phyloP scores from a whole-genome alignment of 2,329 filamentous ascomycete species.

The Biscogniauxia sp. region DNA sequence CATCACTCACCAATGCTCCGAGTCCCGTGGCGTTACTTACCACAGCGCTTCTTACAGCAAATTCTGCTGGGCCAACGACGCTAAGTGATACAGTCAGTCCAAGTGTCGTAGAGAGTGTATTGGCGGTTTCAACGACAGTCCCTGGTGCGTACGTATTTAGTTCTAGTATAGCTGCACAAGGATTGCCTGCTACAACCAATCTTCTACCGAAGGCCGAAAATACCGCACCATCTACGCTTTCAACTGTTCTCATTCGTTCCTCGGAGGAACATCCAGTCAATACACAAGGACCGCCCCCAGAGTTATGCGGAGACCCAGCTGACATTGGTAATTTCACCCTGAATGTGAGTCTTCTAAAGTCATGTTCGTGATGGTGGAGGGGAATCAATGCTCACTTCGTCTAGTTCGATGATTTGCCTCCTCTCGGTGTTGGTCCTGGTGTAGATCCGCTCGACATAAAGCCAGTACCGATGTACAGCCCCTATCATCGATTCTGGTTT shows the following conservation, averaged over 20 bases:
- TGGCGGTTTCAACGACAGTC: slow-evolving; percentile 7
- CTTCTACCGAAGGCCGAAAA: neutral
- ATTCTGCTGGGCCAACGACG: neutral
- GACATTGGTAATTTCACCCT: slow-evolving; percentile 29
- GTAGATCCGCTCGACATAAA: slow-evolving; percentile 14
- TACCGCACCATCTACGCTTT: slow-evolving; percentile 23
- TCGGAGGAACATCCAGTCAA: slow-evolving; percentile 7
- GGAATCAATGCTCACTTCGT: slow-evolving; percentile 7
- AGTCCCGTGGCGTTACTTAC: too few relatives aligned
- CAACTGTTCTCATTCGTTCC: slow-evolving; percentile 24
- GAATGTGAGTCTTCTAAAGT: slow-evolving; percentile 21
- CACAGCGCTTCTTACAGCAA: neutral
- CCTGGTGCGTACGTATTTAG: slow-evolving; percentile 26
- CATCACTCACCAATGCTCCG: neutral
- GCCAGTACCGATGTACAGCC: slow-evolving; percentile 26
- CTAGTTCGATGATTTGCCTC: slow-evolving; percentile 29
- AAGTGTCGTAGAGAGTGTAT: slow-evolving; percentile 7
- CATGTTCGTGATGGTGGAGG: too few relatives aligned
- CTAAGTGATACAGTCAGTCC: slow-evolving; percentile 6
- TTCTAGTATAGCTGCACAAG: slow-evolving; percentile 11
- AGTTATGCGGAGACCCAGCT: slow-evolving; percentile 23
- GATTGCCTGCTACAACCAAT: slow-evolving; percentile 10
- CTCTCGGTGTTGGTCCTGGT: slow-evolving; percentile 12
- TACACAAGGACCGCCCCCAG: slow-evolving; percentile 10
- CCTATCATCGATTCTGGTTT: slow-evolving; percentile 33